phyloP scores from a whole-genome alignment of 208 protist species.

The Leptomonas seymouri region DNA sequence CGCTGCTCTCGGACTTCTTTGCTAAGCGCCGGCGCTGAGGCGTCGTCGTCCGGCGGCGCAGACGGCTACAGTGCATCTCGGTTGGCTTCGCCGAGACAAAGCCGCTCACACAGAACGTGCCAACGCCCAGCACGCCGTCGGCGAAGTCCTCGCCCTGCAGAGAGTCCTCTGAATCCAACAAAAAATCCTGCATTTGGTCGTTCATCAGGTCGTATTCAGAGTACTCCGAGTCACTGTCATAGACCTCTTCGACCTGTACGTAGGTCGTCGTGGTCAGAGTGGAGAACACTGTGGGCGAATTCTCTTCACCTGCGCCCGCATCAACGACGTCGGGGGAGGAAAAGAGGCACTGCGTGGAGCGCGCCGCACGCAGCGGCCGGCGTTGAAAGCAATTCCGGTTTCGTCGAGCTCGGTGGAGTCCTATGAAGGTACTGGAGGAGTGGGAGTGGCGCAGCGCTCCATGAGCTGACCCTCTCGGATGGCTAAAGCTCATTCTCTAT shows the following conservation, averaged over 20 bases:
- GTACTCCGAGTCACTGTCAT: conserved; percentile 53
- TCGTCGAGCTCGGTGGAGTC: conserved; percentile 4
- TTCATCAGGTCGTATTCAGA: conserved; percentile 76
- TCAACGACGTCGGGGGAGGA: neutral
- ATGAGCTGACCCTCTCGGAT: neutral
- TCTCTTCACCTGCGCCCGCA: neutral
- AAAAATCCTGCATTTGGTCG: conserved; percentile 69
- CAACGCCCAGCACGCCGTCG: conserved; percentile 18
- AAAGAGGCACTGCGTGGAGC: conserved; percentile 32
- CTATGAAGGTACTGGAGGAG: conserved; percentile 3
- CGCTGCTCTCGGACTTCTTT: conserved; percentile 33
- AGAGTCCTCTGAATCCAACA: conserved; percentile 53
- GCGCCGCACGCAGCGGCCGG: conserved; percentile 21
- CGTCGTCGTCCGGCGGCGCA: conserved; percentile 8
- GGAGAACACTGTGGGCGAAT: neutral
- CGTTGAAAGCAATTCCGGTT: conserved; percentile 35
- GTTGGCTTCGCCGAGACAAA: neutral
- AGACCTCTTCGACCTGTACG: neutral
- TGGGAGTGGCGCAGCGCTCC: conserved; percentile 17
- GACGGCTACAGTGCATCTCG: neutral
- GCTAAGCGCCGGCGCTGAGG: conserved; percentile 29
- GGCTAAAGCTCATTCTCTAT: conserved; percentile 24
- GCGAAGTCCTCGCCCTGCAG: conserved; percentile 27
- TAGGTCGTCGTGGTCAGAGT: conserved; percentile 7
- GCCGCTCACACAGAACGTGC: conserved; percentile 17